These are phyloP conservation scores for Mycena crocata DNA, from an alignment of 768 basidiomycete genomes.

Conservation along the genomic window DNA sequence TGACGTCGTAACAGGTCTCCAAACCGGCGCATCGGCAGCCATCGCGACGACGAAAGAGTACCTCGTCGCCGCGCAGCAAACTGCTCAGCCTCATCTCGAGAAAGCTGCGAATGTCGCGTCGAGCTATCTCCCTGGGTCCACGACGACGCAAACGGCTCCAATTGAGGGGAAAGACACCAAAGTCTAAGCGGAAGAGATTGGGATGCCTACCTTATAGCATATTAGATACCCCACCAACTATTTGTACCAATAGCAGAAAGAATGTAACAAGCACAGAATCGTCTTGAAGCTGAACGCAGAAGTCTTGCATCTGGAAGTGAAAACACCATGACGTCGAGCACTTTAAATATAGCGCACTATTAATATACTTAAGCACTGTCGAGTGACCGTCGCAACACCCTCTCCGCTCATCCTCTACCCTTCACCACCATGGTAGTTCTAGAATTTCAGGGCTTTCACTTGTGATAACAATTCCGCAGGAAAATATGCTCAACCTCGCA, in stretches of 20 bases:
- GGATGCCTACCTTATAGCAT: constrained; percentile 11
- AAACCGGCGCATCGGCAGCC: constrained; percentile 45
- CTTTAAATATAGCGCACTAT: not conserved
- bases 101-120: constrained; percentile 52
- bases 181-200: not conserved
- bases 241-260: constrained; percentile 13
- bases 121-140: constrained; percentile 43
- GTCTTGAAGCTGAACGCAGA: no score
- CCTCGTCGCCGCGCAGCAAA: constrained; percentile 38
- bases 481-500: constrained; percentile 12
- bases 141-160: constrained; percentile 36
- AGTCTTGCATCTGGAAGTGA: no score
- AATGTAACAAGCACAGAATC: not conserved
- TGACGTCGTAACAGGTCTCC: constrained; percentile 45
- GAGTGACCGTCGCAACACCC: not conserved
- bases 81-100: constrained; percentile 55
- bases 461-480: constrained; percentile 4
- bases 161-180: constrained; percentile 8
- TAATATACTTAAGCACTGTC: not conserved
- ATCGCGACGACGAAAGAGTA: constrained; percentile 45
- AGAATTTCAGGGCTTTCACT: not conserved
- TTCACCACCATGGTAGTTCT: constrained; percentile 64
- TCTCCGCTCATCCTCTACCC: not conserved
- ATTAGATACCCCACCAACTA: constrained; percentile 17
- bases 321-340: not conserved